Percentiles rank a stretch among this genome's conserved stretches.
phyloP scores from a whole-genome alignment of 306 rosid genomes.

The Ceratonia siliqua region DNA sequence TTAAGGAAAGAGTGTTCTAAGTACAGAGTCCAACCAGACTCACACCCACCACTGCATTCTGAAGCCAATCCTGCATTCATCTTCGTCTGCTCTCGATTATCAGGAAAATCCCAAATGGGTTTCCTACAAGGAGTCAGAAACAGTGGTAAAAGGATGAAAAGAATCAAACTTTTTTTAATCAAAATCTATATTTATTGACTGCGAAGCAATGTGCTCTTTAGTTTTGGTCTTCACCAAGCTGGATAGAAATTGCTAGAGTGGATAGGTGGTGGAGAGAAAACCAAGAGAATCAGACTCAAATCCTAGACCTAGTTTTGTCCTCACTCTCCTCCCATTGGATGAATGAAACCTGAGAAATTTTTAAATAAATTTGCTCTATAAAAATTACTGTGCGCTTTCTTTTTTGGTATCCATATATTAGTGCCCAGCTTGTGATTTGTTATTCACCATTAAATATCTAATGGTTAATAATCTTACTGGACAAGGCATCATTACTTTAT shows the following conservation, averaged over 20 bases:
- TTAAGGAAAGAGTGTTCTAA: slow-evolving; percentile 68
- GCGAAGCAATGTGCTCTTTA: slow-evolving; percentile 18
- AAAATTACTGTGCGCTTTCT: too few species aligned
- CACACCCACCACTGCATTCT: slow-evolving; percentile 83
- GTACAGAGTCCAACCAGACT: slow-evolving; percentile 97
- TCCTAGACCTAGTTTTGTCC: slow-evolving; percentile 50
- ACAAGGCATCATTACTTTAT: too few species aligned
- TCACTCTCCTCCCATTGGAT: slow-evolving; percentile 40
- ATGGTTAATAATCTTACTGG: too few species aligned
- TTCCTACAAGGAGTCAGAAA: slow-evolving; percentile 20
- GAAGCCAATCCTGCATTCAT: slow-evolving; percentile 70
- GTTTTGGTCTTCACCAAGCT: slow-evolving; percentile 28
- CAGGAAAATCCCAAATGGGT: slow-evolving; percentile 16
- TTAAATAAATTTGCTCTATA: too few species aligned
- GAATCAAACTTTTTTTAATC: slow-evolving; percentile 8
- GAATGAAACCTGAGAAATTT: too few species aligned
- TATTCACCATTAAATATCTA: too few species aligned
- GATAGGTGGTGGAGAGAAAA: slow-evolving; percentile 22
- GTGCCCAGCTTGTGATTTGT: too few species aligned
- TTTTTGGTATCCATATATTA: too few species aligned
- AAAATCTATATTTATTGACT: neutral
- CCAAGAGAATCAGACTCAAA: slow-evolving; percentile 32
- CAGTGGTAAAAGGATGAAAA: slow-evolving; percentile 26
- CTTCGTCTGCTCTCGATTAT: slow-evolving; percentile 5
- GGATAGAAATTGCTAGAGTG: slow-evolving; percentile 25